Evolutionary conservation across 805 yeast species (phyloP).

Genomic region (Kodamaea fukazawae): DNA sequence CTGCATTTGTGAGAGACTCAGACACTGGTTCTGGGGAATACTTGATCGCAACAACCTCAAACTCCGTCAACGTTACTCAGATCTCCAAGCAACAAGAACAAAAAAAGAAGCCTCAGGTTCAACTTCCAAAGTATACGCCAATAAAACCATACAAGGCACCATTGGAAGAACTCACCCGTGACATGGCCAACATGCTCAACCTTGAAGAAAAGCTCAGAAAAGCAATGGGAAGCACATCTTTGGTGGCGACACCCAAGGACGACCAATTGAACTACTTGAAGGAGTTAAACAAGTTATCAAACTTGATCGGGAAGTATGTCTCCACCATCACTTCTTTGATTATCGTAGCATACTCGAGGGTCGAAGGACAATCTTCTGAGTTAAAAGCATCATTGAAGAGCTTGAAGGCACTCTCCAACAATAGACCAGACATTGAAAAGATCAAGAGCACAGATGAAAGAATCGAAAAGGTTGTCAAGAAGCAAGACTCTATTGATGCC

Average conservation of each 20-base stretch:
- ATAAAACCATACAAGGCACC: conserved; percentile 11
- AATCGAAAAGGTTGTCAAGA: conserved; percentile 15
- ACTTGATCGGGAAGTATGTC: conserved; percentile 12
- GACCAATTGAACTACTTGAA: conserved; percentile 6
- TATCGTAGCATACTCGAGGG: conserved; percentile 19
- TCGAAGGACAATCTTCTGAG: conserved; percentile 22
- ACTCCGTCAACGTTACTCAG: no score
- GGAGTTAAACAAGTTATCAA: conserved; percentile 20
- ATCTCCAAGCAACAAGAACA: no score
- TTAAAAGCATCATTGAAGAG: conserved; percentile 19
- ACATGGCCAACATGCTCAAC: conserved; percentile 9
- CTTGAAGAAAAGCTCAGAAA: no score
- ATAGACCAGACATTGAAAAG: conserved; percentile 13
- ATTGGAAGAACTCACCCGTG: conserved; percentile 19
- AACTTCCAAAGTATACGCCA: not conserved
- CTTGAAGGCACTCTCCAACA: conserved; percentile 7
- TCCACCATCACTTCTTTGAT: conserved; percentile 15
- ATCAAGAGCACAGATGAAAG: conserved; percentile 10
- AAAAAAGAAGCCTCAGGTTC: no score
- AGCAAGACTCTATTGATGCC: conserved; percentile 22
- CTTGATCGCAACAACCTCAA: not conserved
- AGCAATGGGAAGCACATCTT: no score
- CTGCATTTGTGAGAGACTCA: conserved; percentile 23
- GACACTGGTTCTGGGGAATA: conserved; percentile 29
- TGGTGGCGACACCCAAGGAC: not conserved